A percentile compares a stretch with the other conserved stretches of the same genome.
These are phyloP conservation scores for Parasitella parasitica DNA, from an alignment of 371 early-diverging fungal genomes.

Conservation along the genomic window DNA sequence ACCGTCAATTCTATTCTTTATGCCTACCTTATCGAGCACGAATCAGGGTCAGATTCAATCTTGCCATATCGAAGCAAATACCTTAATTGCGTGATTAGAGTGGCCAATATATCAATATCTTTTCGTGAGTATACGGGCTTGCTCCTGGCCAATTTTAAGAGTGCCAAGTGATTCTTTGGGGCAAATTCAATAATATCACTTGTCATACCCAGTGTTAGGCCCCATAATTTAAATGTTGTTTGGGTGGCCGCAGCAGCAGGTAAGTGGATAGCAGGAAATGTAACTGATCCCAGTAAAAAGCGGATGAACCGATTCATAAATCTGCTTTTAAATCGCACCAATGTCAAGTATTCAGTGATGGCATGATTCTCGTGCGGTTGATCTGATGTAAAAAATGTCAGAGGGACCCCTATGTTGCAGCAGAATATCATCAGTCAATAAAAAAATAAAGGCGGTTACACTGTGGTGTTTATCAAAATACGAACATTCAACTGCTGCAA, in stretches of 20 bases:
- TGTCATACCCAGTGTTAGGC: slow-evolving; percentile 68
- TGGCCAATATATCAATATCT: slow-evolving; percentile 14
- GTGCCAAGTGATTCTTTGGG: slow-evolving; percentile 5
- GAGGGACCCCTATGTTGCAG: slow-evolving; percentile 39
- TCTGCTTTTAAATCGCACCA: not conserved
- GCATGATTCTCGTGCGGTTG: slow-evolving; percentile 33
- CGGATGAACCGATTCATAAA: slow-evolving; percentile 5
- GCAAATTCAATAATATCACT: slow-evolving; percentile 54
- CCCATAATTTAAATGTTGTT: slow-evolving; percentile 57
- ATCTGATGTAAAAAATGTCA: slow-evolving; percentile 48
- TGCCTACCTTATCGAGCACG: not conserved
- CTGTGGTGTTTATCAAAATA: not conserved
- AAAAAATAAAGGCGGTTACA: not conserved
- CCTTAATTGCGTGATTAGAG: not conserved
- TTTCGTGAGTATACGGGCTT: slow-evolving; percentile 9
- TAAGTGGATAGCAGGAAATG: slow-evolving; percentile 40
- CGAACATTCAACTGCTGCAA: slow-evolving; percentile 67
- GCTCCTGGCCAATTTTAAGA: slow-evolving; percentile 2
- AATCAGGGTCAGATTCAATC: not conserved
- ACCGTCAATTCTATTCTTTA: too few relatives aligned
- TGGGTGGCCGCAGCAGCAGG: slow-evolving; percentile 25
- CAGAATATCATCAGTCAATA: not conserved
- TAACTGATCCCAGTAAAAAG: slow-evolving; percentile 28
- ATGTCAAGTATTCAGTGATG: slow-evolving; percentile 19
- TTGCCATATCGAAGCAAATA: not conserved